Base-by-base conservation (phyloP, 495 filamentous ascomycete species). In the Penicillium salamii region DNA sequence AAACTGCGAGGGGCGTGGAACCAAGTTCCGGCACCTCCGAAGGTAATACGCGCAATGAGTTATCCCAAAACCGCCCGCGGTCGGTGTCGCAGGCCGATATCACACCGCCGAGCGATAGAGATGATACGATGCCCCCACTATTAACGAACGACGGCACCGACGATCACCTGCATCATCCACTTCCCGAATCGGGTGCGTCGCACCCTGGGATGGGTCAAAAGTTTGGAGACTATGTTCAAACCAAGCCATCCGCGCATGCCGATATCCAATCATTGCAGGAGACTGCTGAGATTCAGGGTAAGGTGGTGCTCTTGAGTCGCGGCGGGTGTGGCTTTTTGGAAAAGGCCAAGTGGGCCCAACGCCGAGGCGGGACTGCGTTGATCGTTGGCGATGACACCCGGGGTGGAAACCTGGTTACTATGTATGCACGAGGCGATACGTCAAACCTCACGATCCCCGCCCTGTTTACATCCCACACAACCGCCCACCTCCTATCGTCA, bases 291-390 rank as follows among this genome's bases (percentile, higher is more conserved):
- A 97, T 98, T 57, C 80, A 83, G 20, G 93, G 93, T 45, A 97
- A 95, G 58, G 81, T 97, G 40, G 92, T 93, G 4, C 67, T 98
- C 21, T 74, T 98, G 42, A 92, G 88, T 57, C 82, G 93, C 31
- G 93, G 93, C 23, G 93, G 93, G 13, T 98, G 93, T 68, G 95
- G 93, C 12, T 98, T 98, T 65, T 69, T 97, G 32, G 92, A 97
- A 58, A 99, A 99, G 67, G 90, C 91, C 47, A 91, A 91, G 63
- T 99, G 93, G 93, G 88, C 86, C 4, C 93, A 99, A 66, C 78
- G 91, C 37, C 80, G 93, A 54, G 93, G 93, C 7, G 93, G 85
- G 8, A 76, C 89, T 42, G 92, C 90, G 18, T 69, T 99, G 50
- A 93, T 99, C 59, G 91, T 99, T 6, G 93, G 93, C 15, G 93